Evolutionary conservation across 2,329 filamentous ascomycete species (phyloP), one percentile per base, ranked within the genome.

Genomic region (Hypomyces rosellus): DNA sequence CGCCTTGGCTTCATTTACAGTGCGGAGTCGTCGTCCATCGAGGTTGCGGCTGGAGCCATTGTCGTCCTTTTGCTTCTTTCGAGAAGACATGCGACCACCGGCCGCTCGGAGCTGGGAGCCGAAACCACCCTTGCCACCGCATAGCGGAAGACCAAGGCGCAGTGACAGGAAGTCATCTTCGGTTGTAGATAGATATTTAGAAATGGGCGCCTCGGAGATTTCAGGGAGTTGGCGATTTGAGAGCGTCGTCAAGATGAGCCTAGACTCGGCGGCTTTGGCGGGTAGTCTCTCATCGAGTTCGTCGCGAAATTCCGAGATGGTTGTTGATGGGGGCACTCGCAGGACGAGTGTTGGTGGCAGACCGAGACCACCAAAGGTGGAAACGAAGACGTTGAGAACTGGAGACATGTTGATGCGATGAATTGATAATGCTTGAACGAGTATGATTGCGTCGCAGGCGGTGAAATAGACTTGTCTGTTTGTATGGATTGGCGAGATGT

Each of bases 1-100:
- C 1, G 89, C 88, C 69, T 99, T 99, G 34, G 93, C 93, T 66
- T 99, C 93, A 36, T 88, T 92, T 25, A 97, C 89, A 2, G 93
- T 97, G 46, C 95, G 84, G 49, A 99, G 69, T 50, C 93, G 81
- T 18, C 93, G 84, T 0, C 93, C 93, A 62, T 97, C 93, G 2
- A 99, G 77, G 58, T 97, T 99, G 56, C 93, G 84, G 64, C 89
- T 96, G 2, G 91, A 96, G 20, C 84, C 91, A 62, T 95, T 92
- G 54, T 89, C 85, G 36, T 95, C 89, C 50, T 85, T 85, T 63
- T 85, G 85, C 76, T 92, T 93, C 74, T 95, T 95, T 61, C 81
- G 81, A n/a, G 88, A 92, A 2, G 90, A 95, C 93, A 99, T 99
- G 72, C 95, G 92, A 38, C 95, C 93, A 64, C 95, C 93, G 3